Conservation (phyloP, 352 stramenopile species). For the Phytophthora idaei region DNA sequence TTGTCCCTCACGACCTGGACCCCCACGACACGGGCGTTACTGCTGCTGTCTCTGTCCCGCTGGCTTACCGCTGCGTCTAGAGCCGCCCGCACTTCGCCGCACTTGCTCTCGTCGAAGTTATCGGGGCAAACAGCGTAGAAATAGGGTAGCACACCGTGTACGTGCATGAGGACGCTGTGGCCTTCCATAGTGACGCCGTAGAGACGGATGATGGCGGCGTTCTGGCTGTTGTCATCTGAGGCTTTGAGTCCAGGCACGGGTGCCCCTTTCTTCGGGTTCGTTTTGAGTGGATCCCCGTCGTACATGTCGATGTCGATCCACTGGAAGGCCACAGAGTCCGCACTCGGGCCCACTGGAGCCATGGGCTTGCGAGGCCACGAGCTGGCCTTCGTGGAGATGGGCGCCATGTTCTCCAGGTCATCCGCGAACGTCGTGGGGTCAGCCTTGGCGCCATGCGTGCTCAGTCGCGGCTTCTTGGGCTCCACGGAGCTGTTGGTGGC, state of each 20-base stretch:
- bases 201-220: conserved; percentile 93
- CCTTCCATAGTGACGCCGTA: conserved; percentile 96
- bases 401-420: conserved; percentile 64
- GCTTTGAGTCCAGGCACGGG: conserved; percentile 82
- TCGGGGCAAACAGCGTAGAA: conserved; percentile 93
- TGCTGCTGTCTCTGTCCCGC: conserved; percentile 56
- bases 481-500: neutral
- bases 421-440: conserved; percentile 53
- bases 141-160: conserved; percentile 98
- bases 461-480: conserved; percentile 48
- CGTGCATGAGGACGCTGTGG: conserved; percentile 96
- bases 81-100: conserved; percentile 69
- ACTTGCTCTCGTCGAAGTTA: conserved; percentile 66
- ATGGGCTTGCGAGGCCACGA: conserved; percentile 66
- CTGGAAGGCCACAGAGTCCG: conserved; percentile 85
- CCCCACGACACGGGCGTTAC: conserved; percentile 57
- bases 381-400: conserved; percentile 64
- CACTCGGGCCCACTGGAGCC: conserved; percentile 37
- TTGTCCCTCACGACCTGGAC: conserved; percentile 80
- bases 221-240: conserved; percentile 90
- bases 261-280: conserved; percentile 87
- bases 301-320: conserved; percentile 99
- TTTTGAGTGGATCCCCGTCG: conserved; percentile 81
- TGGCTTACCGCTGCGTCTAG: conserved; percentile 64
- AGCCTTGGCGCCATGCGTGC: conserved; percentile 28